Base-by-base conservation (phyloP, 768 basidiomycete species). In the Pleurotus tuber-regium region DNA sequence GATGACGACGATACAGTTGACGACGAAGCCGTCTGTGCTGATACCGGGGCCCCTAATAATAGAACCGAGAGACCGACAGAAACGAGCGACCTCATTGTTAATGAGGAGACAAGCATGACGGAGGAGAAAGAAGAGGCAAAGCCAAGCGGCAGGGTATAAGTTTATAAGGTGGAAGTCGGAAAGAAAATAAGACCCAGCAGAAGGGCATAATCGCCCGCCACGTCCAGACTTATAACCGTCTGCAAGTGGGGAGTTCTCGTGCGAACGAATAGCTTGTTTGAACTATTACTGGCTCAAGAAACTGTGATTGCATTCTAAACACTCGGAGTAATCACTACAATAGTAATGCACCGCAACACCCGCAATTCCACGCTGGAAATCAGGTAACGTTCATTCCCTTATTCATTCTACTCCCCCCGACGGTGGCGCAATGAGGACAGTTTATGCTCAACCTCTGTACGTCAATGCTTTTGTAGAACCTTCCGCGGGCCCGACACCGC, bases 21-120 rank as follows among this genome's bases (percentile, higher is more conserved):
- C 24, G 52, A 43, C 41, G 54, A 57, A 14, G 59, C 40, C 21
- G 68, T 66, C 63, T 76, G 76, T 4, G 73, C 76, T n/a, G 61
- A 55, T 53, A 72, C 73, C 23, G 41, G 29, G 11, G 19, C 14
- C 40, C 18, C 21, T 52, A 64, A 62, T 63, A 56, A 54, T 43
- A 54, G 30, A 41, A 60, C 23, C 42, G 50, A 9, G 50, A 56
- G 25, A 57, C 58, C 36, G 51, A 58, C 30, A 56, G 54, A 35
- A 54, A 58, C 23, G 58, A 48, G 33, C 52, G 23, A 35, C 23
- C 44, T 47, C 29, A 47, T 36, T 43, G 44, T 14, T 33, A 14
- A 31, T 31, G 48, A 29, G 18, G 54, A 19, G 33, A 38, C 12
- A 29, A 24, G 44, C 39, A 31, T 51, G 54, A 56, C 38, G 44